phyloP scores from a whole-genome alignment of 2,329 filamentous ascomycete species.

The Leptographium lundbergii region DNA sequence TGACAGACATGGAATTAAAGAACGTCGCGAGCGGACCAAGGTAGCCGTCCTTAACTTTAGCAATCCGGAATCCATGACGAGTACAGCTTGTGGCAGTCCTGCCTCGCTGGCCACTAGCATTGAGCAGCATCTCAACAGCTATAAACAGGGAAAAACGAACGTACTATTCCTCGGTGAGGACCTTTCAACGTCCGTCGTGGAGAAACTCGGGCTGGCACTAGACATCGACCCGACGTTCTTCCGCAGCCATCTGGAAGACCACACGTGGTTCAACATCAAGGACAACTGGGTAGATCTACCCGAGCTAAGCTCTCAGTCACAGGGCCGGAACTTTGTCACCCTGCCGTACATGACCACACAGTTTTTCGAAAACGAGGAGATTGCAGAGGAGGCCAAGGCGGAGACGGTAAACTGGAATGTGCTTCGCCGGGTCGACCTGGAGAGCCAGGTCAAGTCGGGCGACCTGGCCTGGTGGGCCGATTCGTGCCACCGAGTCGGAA shows the following conservation, averaged over 20 bases:
- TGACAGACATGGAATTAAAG: neutral
- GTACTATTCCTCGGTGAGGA: too few relatives aligned
- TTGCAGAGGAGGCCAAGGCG: neutral
- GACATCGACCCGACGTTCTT: neutral
- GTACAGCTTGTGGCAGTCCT: neutral
- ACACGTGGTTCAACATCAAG: neutral
- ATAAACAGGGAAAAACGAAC: too few relatives aligned
- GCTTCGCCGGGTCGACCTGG: neutral
- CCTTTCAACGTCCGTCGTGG: too few relatives aligned
- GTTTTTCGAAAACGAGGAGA: neutral
- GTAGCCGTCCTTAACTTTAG: neutral
- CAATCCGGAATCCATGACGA: neutral
- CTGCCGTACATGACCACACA: neutral
- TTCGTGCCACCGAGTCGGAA: neutral
- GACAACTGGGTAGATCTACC: neutral
- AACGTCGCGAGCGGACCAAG: neutral
- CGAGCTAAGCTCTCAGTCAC: neutral
- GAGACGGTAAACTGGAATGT: neutral
- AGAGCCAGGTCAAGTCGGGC: neutral
- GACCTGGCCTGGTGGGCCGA: neutral
- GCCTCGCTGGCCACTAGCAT: neutral
- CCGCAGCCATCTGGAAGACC: neutral
- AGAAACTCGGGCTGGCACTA: too few relatives aligned
- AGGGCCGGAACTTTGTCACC: neutral
- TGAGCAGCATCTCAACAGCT: neutral